Percentiles rank a stretch among this genome's conserved stretches.
Evolutionary conservation across 257 asterid genomes (phyloP).

Genomic region (Solanum appendiculatum): DNA sequence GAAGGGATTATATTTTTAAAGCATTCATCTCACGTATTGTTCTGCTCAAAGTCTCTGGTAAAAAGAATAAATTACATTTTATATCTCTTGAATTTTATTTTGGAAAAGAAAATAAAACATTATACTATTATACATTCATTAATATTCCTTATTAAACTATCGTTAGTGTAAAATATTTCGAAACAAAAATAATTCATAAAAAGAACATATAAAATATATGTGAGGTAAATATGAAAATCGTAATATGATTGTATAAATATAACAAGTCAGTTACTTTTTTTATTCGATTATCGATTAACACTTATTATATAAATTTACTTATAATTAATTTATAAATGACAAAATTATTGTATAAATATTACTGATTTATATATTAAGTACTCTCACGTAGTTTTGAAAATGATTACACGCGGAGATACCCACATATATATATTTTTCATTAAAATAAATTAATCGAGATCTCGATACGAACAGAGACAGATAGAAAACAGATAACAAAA

Average conservation of each 20-base stretch:
- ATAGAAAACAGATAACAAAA: not conserved
- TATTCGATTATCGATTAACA: not conserved
- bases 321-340: not conserved
- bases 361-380: not conserved
- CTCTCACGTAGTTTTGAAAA: not conserved
- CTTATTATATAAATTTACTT: not conserved
- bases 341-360: not conserved
- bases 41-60: not conserved
- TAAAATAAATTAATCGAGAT: not conserved
- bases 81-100: not conserved
- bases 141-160: slow-evolving; percentile 14
- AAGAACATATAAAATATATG: not conserved
- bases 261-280: not conserved
- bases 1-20: too few relatives aligned
- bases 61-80: too few relatives aligned
- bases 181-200: not conserved
- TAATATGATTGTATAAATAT: not conserved
- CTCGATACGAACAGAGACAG: not conserved
- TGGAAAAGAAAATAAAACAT: too few relatives aligned
- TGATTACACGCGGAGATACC: not conserved
- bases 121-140: not conserved
- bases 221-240: not conserved
- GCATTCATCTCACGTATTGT: not conserved
- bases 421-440: not conserved
- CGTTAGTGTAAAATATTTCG: not conserved